phyloP scores from a whole-genome alignment of 345 rosid genomes.

The Aquilaria sinensis region DNA sequence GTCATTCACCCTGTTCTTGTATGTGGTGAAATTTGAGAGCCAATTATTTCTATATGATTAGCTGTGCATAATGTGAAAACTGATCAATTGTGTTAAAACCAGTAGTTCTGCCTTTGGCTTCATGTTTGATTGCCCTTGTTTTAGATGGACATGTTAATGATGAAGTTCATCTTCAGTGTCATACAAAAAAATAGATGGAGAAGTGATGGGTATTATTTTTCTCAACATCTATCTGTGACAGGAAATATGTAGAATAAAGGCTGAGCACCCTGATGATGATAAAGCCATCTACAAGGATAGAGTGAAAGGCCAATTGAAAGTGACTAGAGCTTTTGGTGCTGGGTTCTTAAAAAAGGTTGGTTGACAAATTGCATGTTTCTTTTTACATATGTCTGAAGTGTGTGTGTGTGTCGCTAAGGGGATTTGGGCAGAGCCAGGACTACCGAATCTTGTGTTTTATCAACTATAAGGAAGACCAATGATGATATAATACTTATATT shows the following conservation, averaged over 20 bases:
- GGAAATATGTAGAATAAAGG: conserved; percentile 77
- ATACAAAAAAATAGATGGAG: conserved; percentile 1
- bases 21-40: too few species aligned
- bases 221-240: conserved; percentile 29
- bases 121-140: too few species aligned
- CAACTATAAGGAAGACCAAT: too few species aligned
- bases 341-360: conserved; percentile 92
- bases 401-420: neutral
- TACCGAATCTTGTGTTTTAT: too few species aligned
- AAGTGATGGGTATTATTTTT: conserved; percentile 7
- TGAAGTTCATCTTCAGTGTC: neutral
- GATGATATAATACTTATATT: too few species aligned
- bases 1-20: too few species aligned
- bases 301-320: conserved; percentile 93
- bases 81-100: too few species aligned
- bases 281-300: conserved; percentile 79
- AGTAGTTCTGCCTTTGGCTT: too few species aligned
- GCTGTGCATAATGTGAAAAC: too few species aligned
- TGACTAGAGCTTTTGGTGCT: conserved; percentile 94
- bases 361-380: conserved; percentile 6
- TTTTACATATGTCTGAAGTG: neutral
- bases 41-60: too few species aligned
- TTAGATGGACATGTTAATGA: neutral
- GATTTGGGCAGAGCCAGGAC: too few species aligned
- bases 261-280: conserved; percentile 81